Conservation (phyloP, 352 stramenopile genomes). For the Phytophthora quininea region DNA sequence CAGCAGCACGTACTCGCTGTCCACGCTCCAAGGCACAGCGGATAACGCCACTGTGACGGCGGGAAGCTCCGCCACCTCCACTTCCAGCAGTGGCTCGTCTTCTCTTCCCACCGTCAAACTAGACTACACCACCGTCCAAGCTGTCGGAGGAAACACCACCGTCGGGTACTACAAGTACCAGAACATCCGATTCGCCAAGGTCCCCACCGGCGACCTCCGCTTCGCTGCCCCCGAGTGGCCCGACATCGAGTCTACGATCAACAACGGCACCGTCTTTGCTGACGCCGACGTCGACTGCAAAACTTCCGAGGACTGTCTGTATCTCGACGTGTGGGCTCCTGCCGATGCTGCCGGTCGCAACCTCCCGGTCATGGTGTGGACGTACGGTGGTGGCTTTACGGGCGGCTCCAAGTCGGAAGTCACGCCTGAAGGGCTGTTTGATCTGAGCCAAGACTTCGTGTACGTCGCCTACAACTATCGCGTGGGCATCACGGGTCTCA, state of each 20-base stretch:
- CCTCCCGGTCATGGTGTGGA: conserved; percentile 43
- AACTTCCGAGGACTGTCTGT: conserved; percentile 40
- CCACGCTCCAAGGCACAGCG: background rate
- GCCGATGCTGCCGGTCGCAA: conserved; percentile 26
- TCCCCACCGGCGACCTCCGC: conserved; percentile 26
- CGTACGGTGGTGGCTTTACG: conserved; percentile 35
- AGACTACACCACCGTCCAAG: conserved; percentile 37
- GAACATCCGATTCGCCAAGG: conserved; percentile 38
- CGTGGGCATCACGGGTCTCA: conserved; percentile 33
- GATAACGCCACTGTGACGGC: background rate
- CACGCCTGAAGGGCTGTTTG: conserved; percentile 33
- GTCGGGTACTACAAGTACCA: conserved; percentile 44
- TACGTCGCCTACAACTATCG: conserved; percentile 50
- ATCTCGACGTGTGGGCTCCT: conserved; percentile 42
- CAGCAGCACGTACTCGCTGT: conserved; percentile 14
- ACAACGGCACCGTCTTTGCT: conserved; percentile 32
- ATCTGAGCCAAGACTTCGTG: conserved; percentile 34
- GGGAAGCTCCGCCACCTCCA: background rate
- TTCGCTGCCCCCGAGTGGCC: conserved; percentile 33
- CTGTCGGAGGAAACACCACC: conserved; percentile 29
- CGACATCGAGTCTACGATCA: conserved; percentile 24
- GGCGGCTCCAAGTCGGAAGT: conserved; percentile 27
- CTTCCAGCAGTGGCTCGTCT: conserved; percentile 6
- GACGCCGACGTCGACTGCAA: conserved; percentile 29
- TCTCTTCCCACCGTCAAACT: conserved; percentile 27